Base-by-base conservation (phyloP, 2,329 filamentous ascomycete genomes). In the Tolypocladium pustulatum region DNA sequence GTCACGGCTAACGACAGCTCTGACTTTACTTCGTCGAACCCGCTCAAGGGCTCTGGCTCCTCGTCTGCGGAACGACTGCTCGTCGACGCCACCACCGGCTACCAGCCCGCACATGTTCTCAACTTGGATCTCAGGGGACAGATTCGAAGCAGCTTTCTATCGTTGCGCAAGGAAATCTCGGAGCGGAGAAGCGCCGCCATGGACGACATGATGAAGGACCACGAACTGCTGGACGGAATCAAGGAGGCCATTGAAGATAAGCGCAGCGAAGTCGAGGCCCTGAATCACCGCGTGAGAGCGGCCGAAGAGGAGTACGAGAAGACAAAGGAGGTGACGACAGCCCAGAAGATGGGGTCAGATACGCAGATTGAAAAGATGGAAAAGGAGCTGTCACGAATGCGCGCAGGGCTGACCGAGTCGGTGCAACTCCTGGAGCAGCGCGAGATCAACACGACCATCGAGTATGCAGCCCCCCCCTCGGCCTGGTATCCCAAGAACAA, bases 281-380 rank as follows among this genome's bases (percentile, higher is more conserved):
- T 99, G 20, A 89, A 93, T 65, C 93, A 97, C 72, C 85, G 89
- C 51, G 89, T 96, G 53, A 85, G 90, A 38, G 90, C 90, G 22
- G 92, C 93, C 0, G 89, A 96, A 71, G 90, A 96, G 68, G 92
- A 97, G 70, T 95, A 96, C 69, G 91, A 97, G 68, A 91, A 90
- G 74, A 92, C 91, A 25, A 93, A 93, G 69, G 94, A 97, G 78
- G 75, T 82, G 60, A 93, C 89, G 9, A 89, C 83, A 53, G 90
- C 91, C 22, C 91, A 96, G 71, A 95, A 95, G 75, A 84, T 93
- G 70, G 88, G 87, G 9, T 90, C 87, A 2, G 94, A 97, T 70
- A 86, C 92, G 10, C 93, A 97, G 72, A 96, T 99, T 67, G 94
- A 99, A 74, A 94, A 94, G 78, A 95, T 97, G 88, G 94, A 99